phyloP scores from a whole-genome alignment of 2,329 filamentous ascomycete genomes.

The Aspergillus hiratsukae region DNA sequence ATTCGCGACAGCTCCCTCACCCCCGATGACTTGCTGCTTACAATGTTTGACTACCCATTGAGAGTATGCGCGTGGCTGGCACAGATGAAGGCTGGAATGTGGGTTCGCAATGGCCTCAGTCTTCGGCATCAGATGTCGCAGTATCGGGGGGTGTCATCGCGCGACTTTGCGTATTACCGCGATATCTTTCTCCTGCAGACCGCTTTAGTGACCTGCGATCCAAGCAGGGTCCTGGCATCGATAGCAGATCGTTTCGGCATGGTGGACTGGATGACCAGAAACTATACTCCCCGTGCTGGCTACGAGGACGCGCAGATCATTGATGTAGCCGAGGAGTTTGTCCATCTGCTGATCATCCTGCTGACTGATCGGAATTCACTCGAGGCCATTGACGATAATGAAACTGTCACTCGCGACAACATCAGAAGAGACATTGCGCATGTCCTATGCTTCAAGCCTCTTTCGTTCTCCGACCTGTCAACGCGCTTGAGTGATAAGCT shows the following conservation, averaged over 20 bases:
- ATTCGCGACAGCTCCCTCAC: constrained; percentile 56
- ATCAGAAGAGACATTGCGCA: constrained; percentile 89
- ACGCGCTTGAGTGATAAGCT: constrained; percentile 83
- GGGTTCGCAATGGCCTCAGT: constrained; percentile 96
- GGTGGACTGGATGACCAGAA: constrained; percentile 77
- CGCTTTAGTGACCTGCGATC: constrained; percentile 79
- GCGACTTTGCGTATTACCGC: constrained; percentile 89
- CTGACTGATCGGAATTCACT: constrained; percentile 84
- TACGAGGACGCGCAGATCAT: constrained; percentile 86
- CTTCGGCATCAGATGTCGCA: constrained; percentile 91
- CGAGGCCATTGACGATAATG: constrained; percentile 33
- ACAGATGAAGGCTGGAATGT: constrained; percentile 97
- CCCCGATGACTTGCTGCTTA: constrained; percentile 75
- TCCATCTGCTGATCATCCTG: constrained; percentile 86
- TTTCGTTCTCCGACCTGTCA: constrained; percentile 90
- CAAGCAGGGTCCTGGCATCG: constrained; percentile 76
- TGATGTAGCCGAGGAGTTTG: constrained; percentile 92
- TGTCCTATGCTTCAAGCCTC: constrained; percentile 89
- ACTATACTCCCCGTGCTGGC: constrained; percentile 68
- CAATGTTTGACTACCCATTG: constrained; percentile 87
- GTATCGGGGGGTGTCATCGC: constrained; percentile 81
- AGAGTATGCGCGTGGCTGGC: constrained; percentile 93
- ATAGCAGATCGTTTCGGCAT: constrained; percentile 91
- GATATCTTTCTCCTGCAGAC: constrained; percentile 94
- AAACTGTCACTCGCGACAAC: constrained; percentile 57